These are phyloP conservation scores for Aspergillus aculeatinus DNA, from an alignment of 2,329 filamentous ascomycete species.

Conservation along the genomic window DNA sequence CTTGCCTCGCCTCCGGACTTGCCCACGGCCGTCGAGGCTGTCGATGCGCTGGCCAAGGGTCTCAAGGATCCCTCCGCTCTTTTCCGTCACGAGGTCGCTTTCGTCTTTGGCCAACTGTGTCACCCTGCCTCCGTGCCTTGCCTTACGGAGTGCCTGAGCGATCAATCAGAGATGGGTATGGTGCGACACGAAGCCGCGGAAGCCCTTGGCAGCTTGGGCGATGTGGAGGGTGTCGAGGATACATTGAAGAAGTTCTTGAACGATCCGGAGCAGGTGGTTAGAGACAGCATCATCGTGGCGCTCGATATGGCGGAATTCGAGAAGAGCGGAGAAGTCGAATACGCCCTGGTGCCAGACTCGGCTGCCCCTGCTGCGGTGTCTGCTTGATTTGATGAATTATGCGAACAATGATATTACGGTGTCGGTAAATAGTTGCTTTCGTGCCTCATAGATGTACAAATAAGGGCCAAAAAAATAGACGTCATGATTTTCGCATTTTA, in stretches of 20 bases:
- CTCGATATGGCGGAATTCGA: slow-evolving; percentile 98
- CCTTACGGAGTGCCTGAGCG: slow-evolving; percentile 72
- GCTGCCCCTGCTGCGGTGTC: slow-evolving; percentile 27
- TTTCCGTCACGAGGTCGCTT: slow-evolving; percentile 96
- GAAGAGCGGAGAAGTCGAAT: slow-evolving; percentile 82
- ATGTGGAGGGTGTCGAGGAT: slow-evolving; percentile 89
- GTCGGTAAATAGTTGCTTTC: slow-evolving; percentile 16
- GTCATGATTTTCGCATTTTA: slow-evolving; percentile 21
- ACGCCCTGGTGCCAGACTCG: slow-evolving; percentile 78
- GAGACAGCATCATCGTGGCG: slow-evolving; percentile 91
- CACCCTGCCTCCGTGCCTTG: slow-evolving; percentile 97
- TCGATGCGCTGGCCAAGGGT: slow-evolving; percentile 81
- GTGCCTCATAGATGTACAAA: slow-evolving; percentile 28
- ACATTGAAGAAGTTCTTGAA: slow-evolving; percentile 78
- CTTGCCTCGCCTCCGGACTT: slow-evolving; percentile 90
- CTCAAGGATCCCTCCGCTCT: slow-evolving; percentile 83
- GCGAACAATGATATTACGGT: slow-evolving; percentile 14
- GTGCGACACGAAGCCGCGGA: slow-evolving; percentile 97
- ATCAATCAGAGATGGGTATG: slow-evolving; percentile 86
- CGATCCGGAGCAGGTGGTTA: slow-evolving; percentile 88
- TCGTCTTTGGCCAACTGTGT: slow-evolving; percentile 94
- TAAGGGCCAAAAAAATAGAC: slow-evolving; percentile 19
- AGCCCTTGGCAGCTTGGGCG: slow-evolving; percentile 88
- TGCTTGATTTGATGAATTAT: slow-evolving; percentile 29
- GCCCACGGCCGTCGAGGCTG: slow-evolving; percentile 82